Percentiles rank a stretch among this genome's conserved stretches.
These are phyloP conservation scores for Metschnikowia anglica DNA, from an alignment of 805 yeast genomes.

Conservation along the genomic window DNA sequence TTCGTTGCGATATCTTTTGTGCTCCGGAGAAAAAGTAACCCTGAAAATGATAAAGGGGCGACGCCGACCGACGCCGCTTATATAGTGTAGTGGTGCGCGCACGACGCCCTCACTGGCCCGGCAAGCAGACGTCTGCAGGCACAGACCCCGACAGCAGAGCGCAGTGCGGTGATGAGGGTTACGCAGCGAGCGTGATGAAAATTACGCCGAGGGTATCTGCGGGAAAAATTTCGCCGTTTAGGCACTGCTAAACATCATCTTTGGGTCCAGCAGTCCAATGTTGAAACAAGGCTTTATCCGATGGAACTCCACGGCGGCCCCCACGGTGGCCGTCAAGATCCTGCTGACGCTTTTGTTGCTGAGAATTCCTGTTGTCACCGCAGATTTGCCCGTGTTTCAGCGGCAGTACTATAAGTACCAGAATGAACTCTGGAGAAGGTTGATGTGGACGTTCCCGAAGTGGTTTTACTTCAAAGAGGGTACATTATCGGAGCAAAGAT, in stretches of 20 bases:
- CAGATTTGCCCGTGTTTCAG: conserved; percentile 72
- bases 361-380: conserved; percentile 81
- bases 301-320: conserved; percentile 16
- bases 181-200: conserved; percentile 7
- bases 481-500: conserved; percentile 81
- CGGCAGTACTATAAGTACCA: conserved; percentile 77
- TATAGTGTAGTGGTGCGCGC: conserved; percentile 15
- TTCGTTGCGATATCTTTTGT: not conserved
- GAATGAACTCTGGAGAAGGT: conserved; percentile 77
- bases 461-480: conserved; percentile 91
- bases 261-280: conserved; percentile 14
- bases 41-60: not conserved
- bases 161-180: conserved; percentile 4
- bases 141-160: not conserved
- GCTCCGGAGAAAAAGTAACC: conserved; percentile 6
- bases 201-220: no score
- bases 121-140: not conserved
- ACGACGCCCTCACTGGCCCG: conserved; percentile 6
- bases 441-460: conserved; percentile 97
- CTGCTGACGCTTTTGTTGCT: conserved; percentile 59
- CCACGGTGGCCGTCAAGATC: conserved; percentile 29
- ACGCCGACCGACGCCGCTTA: conserved; percentile 4
- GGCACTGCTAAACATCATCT: not conserved
- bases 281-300: conserved; percentile 16
- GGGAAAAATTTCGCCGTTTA: conserved; percentile 17